These are phyloP conservation scores for Moesziomyces sp. DNA, from an alignment of 1,284 basidiomycete species.

Conservation along the genomic window DNA sequence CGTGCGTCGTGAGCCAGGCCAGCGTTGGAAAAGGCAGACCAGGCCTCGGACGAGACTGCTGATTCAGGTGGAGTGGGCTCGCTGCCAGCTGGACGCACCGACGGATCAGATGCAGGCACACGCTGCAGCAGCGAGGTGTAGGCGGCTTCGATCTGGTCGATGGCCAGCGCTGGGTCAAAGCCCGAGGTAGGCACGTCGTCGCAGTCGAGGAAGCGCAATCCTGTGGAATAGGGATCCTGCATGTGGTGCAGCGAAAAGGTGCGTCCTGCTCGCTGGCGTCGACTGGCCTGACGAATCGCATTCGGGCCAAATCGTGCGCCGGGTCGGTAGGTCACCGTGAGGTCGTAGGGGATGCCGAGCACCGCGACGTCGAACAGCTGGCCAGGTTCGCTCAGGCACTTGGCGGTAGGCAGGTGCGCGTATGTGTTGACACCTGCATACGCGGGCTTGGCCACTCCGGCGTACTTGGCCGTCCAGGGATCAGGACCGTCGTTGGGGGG, in stretches of 20 bases:
- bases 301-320: constrained; percentile 49
- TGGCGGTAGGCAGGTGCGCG: constrained; percentile 44
- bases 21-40: constrained; percentile 69
- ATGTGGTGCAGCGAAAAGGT: constrained; percentile 40
- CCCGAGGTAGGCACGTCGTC: constrained; percentile 49
- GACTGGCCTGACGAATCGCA: constrained; percentile 44
- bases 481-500: constrained; percentile 41
- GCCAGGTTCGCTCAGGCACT: constrained; percentile 26
- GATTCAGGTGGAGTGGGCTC: constrained; percentile 6
- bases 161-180: constrained; percentile 43
- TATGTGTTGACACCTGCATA: constrained; percentile 51
- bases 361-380: constrained; percentile 48
- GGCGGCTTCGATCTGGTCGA: constrained; percentile 53
- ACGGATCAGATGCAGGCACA: constrained; percentile 19
- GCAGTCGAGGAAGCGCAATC: constrained; percentile 50
- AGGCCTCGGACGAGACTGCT: constrained; percentile 15
- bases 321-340: constrained; percentile 50
- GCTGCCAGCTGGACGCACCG: background rate
- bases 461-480: constrained; percentile 46
- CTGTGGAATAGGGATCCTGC: constrained; percentile 43
- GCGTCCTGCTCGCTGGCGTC: constrained; percentile 37
- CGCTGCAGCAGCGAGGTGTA: constrained; percentile 34
- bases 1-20: constrained; percentile 39
- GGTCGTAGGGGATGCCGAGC: constrained; percentile 53
- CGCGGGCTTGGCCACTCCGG: constrained; percentile 26